Evolutionary conservation across 108 stramenopile species (phyloP), one percentile per base, ranked within the genome.

Genomic region (Fragilaria radians): DNA sequence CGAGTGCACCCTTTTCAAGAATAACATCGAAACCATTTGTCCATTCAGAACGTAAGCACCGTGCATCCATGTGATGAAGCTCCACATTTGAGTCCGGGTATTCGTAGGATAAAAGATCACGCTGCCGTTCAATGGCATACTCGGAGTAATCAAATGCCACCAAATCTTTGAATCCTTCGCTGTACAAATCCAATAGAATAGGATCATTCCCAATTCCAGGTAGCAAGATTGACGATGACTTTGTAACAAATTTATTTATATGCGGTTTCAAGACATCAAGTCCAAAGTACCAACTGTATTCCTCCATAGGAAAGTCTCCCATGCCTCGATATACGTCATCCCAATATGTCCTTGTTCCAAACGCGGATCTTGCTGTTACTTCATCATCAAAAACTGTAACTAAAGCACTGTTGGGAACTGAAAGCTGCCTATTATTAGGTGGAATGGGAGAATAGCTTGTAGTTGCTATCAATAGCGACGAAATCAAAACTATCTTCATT

Each of bases 191-290:
- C 28, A 91, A 59, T 7, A 91, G 19, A 3, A 86, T 48, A 4
- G 81, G 70, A 60, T 91, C 85, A 52, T 91, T 91, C 0, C 89
- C 85, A 45, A 86, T 82, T 2, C 89, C 89, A 23, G 89, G 89
- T 28, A 85, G 23, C 3, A 91, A 61, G 46, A 89, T 70, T 55
- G 49, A 27, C 27, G 29, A 30, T 24, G 30, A 30, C 46, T 58
- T 22, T 55, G 42, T 14, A 65, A 27, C 55, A 59, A 65, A 53
- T 25, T 76, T 52, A 7, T 34, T 19, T 5, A 68, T 56, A 46
- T 59, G 70, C 11, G 68, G 72, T 52, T 68, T 56, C 14, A 86
- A 61, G n/a, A 46, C 61, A 23, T 86, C 78, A 52, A 54, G 87
- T 26, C 85, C 85, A 71, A 72, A 91, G 47, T 89, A 91, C 89